Conservation (phyloP, 2,329 filamentous ascomycete species). For the Alternaria alternata region DNA sequence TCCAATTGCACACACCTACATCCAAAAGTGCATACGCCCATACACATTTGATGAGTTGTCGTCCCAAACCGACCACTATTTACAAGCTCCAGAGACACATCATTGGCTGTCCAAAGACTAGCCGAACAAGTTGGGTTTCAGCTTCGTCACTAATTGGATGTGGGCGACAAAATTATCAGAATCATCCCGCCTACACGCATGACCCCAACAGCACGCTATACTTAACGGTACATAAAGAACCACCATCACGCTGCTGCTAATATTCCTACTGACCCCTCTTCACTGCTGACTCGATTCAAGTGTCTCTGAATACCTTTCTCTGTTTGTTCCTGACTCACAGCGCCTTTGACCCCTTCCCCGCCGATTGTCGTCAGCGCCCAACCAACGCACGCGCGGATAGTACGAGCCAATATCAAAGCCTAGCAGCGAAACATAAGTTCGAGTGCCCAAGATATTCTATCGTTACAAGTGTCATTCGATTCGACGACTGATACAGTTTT, state of each 20-base stretch:
- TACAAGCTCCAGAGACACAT: conserved; percentile 30
- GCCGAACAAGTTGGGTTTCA: conserved; percentile 49
- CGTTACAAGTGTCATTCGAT: conserved; percentile 25
- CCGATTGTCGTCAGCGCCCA: conserved; percentile 35
- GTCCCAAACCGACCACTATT: conserved; percentile 40
- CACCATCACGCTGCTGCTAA: conserved; percentile 27
- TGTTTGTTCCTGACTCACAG: conserved; percentile 25
- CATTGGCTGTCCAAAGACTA: conserved; percentile 44
- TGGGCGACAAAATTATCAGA: conserved; percentile 38
- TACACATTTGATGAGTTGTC: conserved; percentile 51
- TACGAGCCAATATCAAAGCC: conserved; percentile 19
- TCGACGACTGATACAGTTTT: conserved; percentile 29
- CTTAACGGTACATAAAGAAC: conserved; percentile 40
- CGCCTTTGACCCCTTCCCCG: conserved; percentile 26
- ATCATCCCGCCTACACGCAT: conserved; percentile 51
- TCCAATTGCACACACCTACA: conserved; percentile 38
- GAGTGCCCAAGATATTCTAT: conserved; percentile 17
- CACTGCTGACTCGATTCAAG: background rate
- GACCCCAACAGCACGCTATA: conserved; percentile 41
- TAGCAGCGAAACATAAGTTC: conserved; percentile 23
- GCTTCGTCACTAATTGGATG: conserved; percentile 41
- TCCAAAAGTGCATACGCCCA: conserved; percentile 35
- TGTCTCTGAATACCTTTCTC: background rate
- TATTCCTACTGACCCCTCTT: conserved; percentile 11
- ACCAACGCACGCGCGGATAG: conserved; percentile 32